A percentile compares a stretch with the other conserved stretches of the same genome.
Evolutionary conservation across 2,329 filamentous ascomycete genomes (phyloP).

Genomic region (Colletotrichum phormii): DNA sequence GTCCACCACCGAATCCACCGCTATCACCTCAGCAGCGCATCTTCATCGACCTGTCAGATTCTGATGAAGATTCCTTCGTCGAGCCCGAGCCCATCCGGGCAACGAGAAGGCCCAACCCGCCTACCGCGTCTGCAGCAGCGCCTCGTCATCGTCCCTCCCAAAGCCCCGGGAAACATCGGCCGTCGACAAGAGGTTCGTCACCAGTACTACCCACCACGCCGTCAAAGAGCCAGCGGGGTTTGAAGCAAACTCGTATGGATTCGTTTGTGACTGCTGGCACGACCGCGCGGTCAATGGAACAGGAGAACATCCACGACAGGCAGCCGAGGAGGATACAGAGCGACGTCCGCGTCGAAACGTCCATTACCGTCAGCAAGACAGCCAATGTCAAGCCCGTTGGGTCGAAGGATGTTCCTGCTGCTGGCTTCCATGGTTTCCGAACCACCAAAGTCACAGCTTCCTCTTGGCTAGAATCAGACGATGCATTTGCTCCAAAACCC

Average conservation of each 20-base stretch:
- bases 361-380: background rate
- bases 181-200: background rate
- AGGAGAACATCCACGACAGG: slow-evolving; percentile 2
- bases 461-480: background rate
- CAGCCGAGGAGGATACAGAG: background rate
- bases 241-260: slow-evolving; percentile 46
- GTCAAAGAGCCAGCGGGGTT: slow-evolving; percentile 11
- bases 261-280: slow-evolving; percentile 17
- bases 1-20: background rate
- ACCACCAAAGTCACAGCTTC: background rate
- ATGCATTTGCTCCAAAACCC: slow-evolving; percentile 24
- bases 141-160: background rate
- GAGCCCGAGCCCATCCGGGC: background rate
- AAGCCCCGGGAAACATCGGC: background rate
- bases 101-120: background rate
- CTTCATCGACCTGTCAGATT: slow-evolving; percentile 21
- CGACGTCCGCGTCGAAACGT: background rate
- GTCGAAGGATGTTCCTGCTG: background rate
- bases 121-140: background rate
- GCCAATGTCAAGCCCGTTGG: background rate
- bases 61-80: background rate
- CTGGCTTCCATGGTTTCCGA: background rate
- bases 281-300: background rate
- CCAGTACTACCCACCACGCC: background rate
- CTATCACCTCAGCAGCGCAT: background rate